Evolutionary conservation across 306 rosid species (phyloP).

Genomic region (Pterocarpus santalinus): DNA sequence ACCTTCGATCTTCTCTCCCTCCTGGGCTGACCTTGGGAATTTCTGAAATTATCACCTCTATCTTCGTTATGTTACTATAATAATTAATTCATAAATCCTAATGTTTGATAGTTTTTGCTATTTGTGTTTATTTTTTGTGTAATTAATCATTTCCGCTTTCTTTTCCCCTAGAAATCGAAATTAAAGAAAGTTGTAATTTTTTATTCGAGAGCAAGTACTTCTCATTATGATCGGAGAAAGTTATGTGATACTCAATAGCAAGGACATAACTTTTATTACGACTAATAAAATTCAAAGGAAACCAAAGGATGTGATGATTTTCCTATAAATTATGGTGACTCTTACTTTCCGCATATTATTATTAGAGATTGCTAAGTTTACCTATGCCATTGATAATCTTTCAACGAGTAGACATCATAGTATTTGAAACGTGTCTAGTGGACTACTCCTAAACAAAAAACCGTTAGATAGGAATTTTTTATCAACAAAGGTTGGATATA

Average conservation of each 20-base stretch:
- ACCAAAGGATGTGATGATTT: background rate
- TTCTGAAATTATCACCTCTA: background rate
- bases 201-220: background rate
- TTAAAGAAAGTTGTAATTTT: background rate
- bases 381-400: background rate
- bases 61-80: background rate
- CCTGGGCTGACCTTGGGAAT: background rate
- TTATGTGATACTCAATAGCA: background rate
- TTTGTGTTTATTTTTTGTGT: background rate
- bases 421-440: no score
- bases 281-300: background rate
- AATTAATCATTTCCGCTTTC: background rate
- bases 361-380: background rate
- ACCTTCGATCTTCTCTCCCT: background rate
- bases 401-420: no score
- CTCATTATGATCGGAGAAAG: no score
- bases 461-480: no score
- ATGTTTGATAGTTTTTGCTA: background rate
- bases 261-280: background rate
- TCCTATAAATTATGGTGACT: background rate
- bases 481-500: no score
- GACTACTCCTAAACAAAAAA: no score
- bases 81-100: background rate
- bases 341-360: background rate
- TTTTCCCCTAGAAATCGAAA: background rate